phyloP scores from a whole-genome alignment of 495 filamentous ascomycete genomes.

The Penicillium cataractarum region DNA sequence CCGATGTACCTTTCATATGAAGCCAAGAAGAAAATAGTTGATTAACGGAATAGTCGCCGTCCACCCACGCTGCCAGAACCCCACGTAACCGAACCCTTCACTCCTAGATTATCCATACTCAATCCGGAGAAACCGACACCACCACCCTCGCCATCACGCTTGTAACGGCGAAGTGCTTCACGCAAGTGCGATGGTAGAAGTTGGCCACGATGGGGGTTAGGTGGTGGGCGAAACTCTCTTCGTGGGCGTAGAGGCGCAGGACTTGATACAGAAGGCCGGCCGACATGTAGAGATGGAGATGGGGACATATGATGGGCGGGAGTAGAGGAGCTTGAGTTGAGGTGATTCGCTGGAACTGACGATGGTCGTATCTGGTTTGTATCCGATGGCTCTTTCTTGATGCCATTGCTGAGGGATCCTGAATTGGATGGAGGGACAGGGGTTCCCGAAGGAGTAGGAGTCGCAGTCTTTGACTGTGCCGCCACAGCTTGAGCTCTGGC shows the following conservation, averaged over 20 bases:
- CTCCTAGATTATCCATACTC: constrained; percentile 68
- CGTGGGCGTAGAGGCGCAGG: constrained; percentile 21
- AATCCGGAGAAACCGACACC: constrained; percentile 74
- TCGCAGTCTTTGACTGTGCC: constrained; percentile 20
- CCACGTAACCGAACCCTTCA: constrained; percentile 64
- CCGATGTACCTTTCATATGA: constrained; percentile 18
- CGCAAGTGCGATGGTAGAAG: constrained; percentile 81
- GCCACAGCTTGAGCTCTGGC: constrained; percentile 36
- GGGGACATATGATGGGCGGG: constrained; percentile 6
- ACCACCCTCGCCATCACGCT: constrained; percentile 64
- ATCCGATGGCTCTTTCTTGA: constrained; percentile 33
- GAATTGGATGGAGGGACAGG: constrained; percentile 12
- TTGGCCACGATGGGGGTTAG: constrained; percentile 64
- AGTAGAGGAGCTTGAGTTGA: constrained; percentile 19
- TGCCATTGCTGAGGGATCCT: constrained; percentile 18
- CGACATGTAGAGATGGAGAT: constrained; percentile 10
- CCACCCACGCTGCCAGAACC: constrained; percentile 54
- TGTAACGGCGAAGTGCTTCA: constrained; percentile 75
- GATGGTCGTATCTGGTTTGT: constrained; percentile 11
- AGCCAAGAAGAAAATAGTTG: constrained; percentile 5
- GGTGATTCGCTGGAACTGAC: not conserved
- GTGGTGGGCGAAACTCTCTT: constrained; percentile 37
- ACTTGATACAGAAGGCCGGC: constrained; percentile 4
- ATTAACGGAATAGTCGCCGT: constrained; percentile 64
- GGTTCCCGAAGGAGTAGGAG: constrained; percentile 24